Percentiles rank a stretch among this genome's conserved stretches.
Evolutionary conservation across 2,329 filamentous ascomycete species (phyloP).

Genomic region (Cryoendolithus antarcticus): DNA sequence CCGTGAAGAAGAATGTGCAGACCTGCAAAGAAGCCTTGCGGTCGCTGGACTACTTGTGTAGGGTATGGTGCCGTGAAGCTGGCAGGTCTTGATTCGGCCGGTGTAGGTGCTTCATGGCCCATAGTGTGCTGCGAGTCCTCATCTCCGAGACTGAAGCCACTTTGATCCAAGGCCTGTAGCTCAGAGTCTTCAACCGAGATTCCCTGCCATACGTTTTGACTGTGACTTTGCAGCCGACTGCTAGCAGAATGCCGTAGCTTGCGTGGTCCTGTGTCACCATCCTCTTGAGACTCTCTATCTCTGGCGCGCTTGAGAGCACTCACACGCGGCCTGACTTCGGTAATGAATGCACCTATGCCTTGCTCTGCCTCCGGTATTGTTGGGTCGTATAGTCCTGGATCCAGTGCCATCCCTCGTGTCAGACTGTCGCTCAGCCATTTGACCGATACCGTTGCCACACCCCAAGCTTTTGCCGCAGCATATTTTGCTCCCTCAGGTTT

Average conservation of each 20-base stretch:
- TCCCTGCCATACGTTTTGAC: constrained; percentile 78
- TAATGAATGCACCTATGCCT: constrained; percentile 60
- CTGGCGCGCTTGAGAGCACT: constrained; percentile 47
- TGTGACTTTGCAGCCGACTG: constrained; percentile 67
- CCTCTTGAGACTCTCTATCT: constrained; percentile 30
- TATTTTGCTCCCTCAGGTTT: constrained; percentile 81
- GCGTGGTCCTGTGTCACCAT: constrained; percentile 41
- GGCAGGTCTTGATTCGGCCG: constrained; percentile 24
- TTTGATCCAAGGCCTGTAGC: constrained; percentile 7
- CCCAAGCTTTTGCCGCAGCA: constrained; percentile 72
- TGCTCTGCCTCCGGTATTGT: constrained; percentile 55
- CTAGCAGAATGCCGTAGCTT: constrained; percentile 84
- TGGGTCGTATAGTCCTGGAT: constrained; percentile 76
- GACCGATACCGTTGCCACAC: constrained; percentile 62
- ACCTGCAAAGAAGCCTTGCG: constrained; percentile 19
- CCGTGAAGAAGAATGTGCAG: constrained; percentile 17
- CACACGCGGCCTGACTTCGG: constrained; percentile 31
- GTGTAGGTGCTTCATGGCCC: constrained; percentile 22
- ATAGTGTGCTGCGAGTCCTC: constrained; percentile 8
- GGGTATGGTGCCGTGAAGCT: not conserved
- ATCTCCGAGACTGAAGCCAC: constrained; percentile 10
- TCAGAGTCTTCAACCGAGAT: constrained; percentile 45
- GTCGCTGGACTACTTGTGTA: not conserved
- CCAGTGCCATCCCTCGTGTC: constrained; percentile 76
- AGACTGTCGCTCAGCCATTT: constrained; percentile 81